Conservation (phyloP, 352 stramenopile species). For the Globisporangium rhizosaccharum region DNA sequence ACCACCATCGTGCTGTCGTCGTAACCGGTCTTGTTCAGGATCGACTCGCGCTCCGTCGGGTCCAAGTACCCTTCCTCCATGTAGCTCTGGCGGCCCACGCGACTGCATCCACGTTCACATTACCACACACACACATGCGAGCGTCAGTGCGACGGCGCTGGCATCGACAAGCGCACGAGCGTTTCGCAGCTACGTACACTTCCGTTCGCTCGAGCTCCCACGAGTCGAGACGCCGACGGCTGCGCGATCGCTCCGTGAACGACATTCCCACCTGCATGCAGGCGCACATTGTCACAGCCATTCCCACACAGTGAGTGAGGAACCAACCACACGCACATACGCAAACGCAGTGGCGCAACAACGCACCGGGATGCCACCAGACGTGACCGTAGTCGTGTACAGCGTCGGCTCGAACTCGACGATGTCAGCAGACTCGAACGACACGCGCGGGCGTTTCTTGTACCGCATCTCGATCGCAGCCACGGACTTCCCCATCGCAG, state of each 20-base stretch:
- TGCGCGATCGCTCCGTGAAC: constrained; percentile 67
- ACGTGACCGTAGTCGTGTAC: constrained; percentile 79
- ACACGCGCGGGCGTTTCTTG: constrained; percentile 66
- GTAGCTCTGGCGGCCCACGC: constrained; percentile 73
- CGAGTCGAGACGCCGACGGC: constrained; percentile 69
- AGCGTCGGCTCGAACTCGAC: constrained; percentile 83
- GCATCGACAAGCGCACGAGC: background rate
- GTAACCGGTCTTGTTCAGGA: constrained; percentile 75
- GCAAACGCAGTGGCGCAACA: background rate
- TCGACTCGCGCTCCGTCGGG: constrained; percentile 63
- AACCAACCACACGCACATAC: background rate
- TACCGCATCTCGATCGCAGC: constrained; percentile 20
- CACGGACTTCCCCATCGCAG: constrained; percentile 4
- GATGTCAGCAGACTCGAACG: constrained; percentile 78
- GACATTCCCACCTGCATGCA: constrained; percentile 50
- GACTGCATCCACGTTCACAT: constrained; percentile 18
- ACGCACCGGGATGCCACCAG: constrained; percentile 48
- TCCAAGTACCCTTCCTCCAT: constrained; percentile 86
- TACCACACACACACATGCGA: constrained; percentile 1
- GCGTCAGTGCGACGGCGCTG: background rate
- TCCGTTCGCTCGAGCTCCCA: constrained; percentile 70
- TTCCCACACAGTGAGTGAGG: no score
- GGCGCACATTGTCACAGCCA: background rate
- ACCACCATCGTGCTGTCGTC: constrained; percentile 58
- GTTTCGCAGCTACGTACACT: constrained; percentile 31